These are phyloP conservation scores for Trichoderma sp. DNA, from an alignment of 2,329 filamentous ascomycete species.

Conservation along the genomic window DNA sequence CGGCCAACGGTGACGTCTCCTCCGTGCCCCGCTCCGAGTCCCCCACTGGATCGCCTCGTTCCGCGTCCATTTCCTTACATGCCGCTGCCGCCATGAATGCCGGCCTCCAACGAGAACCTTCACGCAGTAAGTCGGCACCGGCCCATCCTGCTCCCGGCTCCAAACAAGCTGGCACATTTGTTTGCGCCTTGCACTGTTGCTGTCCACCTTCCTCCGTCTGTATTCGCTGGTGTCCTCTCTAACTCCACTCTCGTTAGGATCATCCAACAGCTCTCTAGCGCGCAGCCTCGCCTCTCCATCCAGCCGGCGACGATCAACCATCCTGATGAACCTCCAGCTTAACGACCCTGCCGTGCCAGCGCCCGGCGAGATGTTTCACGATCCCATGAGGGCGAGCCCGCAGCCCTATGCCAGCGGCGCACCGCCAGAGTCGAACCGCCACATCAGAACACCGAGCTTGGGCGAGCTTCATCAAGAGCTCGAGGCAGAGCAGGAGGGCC, in stretches of 20 bases:
- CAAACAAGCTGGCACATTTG: conserved; percentile 14
- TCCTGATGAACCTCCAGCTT: conserved; percentile 72
- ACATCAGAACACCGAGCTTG: conserved; percentile 65
- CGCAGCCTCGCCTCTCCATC: conserved; percentile 50
- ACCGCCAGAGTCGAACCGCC: conserved; percentile 61
- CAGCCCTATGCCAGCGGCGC: conserved; percentile 50
- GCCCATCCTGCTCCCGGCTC: not conserved
- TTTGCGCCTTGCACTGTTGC: not conserved
- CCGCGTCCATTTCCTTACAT: conserved; percentile 70
- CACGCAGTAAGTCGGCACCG: conserved; percentile 51
- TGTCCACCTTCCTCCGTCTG: not conserved
- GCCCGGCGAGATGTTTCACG: conserved; percentile 68
- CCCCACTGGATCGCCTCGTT: conserved; percentile 63
- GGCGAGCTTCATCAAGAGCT: conserved; percentile 79
- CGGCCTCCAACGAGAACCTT: conserved; percentile 67
- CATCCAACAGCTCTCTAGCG: conserved; percentile 55
- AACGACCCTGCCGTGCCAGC: conserved; percentile 70
- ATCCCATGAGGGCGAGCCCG: conserved; percentile 46
- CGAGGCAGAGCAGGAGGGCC: conserved; percentile 76
- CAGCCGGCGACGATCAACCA: conserved; percentile 65
- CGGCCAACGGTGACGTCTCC: conserved; percentile 37
- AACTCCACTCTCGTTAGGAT: conserved; percentile 41
- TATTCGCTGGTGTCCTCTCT: conserved; percentile 2
- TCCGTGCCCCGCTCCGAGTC: conserved; percentile 46
- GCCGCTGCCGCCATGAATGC: conserved; percentile 78